A percentile compares a stretch with the other conserved stretches of the same genome.
Conservation (phyloP, 2,329 filamentous ascomycete species). For the Fusarium tanahbumbuense region DNA sequence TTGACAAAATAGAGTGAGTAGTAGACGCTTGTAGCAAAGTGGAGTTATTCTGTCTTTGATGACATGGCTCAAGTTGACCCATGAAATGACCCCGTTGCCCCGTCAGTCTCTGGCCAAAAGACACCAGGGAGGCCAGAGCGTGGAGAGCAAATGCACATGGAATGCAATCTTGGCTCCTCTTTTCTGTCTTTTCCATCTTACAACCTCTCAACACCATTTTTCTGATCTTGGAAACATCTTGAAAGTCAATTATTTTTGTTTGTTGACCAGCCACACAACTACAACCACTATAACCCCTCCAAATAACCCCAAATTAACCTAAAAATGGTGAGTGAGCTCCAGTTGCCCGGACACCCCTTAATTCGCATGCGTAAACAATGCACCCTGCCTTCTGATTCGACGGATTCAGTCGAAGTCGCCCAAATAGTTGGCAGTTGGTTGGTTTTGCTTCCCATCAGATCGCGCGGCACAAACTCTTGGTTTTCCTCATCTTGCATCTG, state of each 20-base stretch:
- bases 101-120: conserved; percentile 49
- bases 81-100: conserved; percentile 43
- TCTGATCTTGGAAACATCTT: conserved; percentile 10
- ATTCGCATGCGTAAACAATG: conserved; percentile 50
- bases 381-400: conserved; percentile 53
- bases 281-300: conserved; percentile 16
- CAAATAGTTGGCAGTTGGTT: conserved; percentile 40
- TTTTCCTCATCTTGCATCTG: conserved; percentile 22
- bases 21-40: no score
- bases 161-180: conserved; percentile 36
- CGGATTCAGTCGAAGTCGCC: conserved; percentile 28
- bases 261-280: conserved; percentile 30
- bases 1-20: conserved; percentile 14
- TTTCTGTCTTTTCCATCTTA: conserved; percentile 41
- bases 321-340: conserved; percentile 55
- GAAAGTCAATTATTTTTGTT: conserved; percentile 14
- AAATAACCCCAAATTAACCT: conserved; percentile 19
- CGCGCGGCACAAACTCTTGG: conserved; percentile 29
- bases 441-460: conserved; percentile 39
- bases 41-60: conserved; percentile 5
- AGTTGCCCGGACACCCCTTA: conserved; percentile 50
- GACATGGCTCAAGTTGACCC: conserved; percentile 30
- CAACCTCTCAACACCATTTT: conserved; percentile 43
- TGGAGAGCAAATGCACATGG: conserved; percentile 42
- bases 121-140: conserved; percentile 43